A percentile compares a stretch with the other conserved stretches of the same genome.
phyloP scores from a whole-genome alignment of 768 basidiomycete species.

The Lactifluus volemus region DNA sequence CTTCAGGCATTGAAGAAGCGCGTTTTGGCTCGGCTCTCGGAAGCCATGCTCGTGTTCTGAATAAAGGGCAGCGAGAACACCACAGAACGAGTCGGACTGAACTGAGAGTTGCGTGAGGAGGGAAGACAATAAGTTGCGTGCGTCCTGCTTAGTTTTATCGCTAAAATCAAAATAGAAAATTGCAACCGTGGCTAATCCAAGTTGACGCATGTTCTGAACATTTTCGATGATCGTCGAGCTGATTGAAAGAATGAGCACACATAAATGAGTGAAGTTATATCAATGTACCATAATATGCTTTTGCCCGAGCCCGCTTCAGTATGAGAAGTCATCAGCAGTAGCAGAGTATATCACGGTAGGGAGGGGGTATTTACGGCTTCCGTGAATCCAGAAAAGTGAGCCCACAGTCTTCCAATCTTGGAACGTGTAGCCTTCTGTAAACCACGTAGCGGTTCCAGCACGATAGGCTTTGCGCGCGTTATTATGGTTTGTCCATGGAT shows the following conservation, averaged over 20 bases:
- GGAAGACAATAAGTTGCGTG: neutral
- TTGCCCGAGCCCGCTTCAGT: neutral
- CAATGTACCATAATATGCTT: neutral
- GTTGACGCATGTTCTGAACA: neutral
- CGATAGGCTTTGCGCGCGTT: neutral
- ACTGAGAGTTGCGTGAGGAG: neutral
- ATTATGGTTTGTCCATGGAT: neutral
- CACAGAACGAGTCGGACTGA: neutral
- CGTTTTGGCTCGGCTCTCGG: neutral
- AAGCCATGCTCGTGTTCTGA: neutral
- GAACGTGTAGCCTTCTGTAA: neutral
- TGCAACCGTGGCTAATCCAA: neutral
- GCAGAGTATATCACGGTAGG: neutral
- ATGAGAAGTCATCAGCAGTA: neutral
- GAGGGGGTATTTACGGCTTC: neutral
- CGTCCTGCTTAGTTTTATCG: neutral
- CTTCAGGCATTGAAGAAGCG: neutral
- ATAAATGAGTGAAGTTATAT: neutral
- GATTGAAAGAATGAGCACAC: neutral
- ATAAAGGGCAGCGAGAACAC: neutral
- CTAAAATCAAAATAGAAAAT: neutral
- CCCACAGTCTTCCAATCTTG: neutral
- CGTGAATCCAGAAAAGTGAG: neutral
- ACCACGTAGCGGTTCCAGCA: neutral
- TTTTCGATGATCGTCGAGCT: neutral